Evolutionary conservation across 2,329 filamentous ascomycete species (phyloP).

Genomic region (Xylariales sp.): DNA sequence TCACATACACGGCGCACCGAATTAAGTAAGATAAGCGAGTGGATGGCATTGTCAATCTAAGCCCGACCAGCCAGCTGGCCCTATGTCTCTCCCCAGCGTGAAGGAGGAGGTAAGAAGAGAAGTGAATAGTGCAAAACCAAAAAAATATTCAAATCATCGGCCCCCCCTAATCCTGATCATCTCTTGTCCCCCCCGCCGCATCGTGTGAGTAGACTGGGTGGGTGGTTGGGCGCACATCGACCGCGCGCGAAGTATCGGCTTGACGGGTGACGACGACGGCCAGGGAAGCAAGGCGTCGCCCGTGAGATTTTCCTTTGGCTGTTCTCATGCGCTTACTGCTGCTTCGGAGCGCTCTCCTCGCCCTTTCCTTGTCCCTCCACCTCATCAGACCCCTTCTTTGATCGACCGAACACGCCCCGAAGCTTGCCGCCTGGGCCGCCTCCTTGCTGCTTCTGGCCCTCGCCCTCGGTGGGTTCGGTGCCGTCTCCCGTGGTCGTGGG

Average conservation of each 20-base stretch:
- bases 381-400: slow-evolving; percentile 19
- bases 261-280: neutral
- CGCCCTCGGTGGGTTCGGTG: neutral
- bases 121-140: neutral
- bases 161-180: neutral
- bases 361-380: slow-evolving; percentile 9
- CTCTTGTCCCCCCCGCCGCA: neutral
- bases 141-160: neutral
- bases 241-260: neutral
- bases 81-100: neutral
- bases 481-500: neutral
- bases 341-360: slow-evolving; percentile 12
- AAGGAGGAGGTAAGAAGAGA: slow-evolving; percentile 7
- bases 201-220: neutral
- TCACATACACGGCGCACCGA: too few relatives aligned
- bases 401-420: slow-evolving; percentile 17
- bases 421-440: slow-evolving; percentile 16
- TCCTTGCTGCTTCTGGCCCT: slow-evolving; percentile 1
- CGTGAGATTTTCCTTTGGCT: too few relatives aligned
- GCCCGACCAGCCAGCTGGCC: slow-evolving; percentile 23
- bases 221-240: neutral
- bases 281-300: neutral
- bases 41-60: slow-evolving; percentile 10
- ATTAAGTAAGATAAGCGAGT: neutral
- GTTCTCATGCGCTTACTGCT: neutral